Conservation (phyloP, 495 filamentous ascomycete species). For the Aspergillus wentii region DNA sequence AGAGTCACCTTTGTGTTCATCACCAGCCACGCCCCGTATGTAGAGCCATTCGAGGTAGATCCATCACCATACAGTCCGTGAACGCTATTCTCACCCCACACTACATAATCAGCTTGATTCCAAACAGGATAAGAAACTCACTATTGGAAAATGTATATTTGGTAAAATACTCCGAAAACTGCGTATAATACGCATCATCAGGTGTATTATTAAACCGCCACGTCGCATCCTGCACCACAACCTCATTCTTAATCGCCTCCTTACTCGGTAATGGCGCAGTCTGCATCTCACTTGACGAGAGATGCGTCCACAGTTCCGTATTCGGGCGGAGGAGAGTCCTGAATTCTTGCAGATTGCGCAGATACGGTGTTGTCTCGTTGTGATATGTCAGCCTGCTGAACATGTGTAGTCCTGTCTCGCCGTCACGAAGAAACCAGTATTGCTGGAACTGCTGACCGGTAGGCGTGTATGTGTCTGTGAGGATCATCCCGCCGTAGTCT, state of each 20-base stretch:
- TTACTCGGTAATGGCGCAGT: constrained; percentile 47
- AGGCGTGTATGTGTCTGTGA: constrained; percentile 46
- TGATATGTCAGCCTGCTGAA: constrained; percentile 51
- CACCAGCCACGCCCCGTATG: constrained; percentile 53
- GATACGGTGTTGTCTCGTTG: constrained; percentile 47
- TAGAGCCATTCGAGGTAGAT: constrained; percentile 38
- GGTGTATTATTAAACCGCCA: constrained; percentile 50
- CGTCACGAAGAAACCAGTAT: constrained; percentile 53
- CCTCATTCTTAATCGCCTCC: constrained; percentile 32
- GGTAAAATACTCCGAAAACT: constrained; percentile 53
- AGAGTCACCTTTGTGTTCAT: constrained; percentile 45
- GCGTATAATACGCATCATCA: constrained; percentile 42
- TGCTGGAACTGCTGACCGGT: constrained; percentile 51
- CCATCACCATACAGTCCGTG: constrained; percentile 53
- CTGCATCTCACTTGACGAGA: constrained; percentile 43
- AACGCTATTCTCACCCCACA: constrained; percentile 48
- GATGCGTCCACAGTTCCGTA: constrained; percentile 50
- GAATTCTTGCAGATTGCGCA: constrained; percentile 51
- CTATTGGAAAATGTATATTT: constrained; percentile 52
- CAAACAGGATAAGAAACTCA: constrained; percentile 1
- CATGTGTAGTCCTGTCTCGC: constrained; percentile 51
- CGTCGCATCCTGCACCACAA: constrained; percentile 52
- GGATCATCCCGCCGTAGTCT: constrained; percentile 44
- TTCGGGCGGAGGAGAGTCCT: constrained; percentile 52
- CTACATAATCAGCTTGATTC: constrained; percentile 3